phyloP scores from a whole-genome alignment of 140 eudicot genomes.

The Senecio squalidus region DNA sequence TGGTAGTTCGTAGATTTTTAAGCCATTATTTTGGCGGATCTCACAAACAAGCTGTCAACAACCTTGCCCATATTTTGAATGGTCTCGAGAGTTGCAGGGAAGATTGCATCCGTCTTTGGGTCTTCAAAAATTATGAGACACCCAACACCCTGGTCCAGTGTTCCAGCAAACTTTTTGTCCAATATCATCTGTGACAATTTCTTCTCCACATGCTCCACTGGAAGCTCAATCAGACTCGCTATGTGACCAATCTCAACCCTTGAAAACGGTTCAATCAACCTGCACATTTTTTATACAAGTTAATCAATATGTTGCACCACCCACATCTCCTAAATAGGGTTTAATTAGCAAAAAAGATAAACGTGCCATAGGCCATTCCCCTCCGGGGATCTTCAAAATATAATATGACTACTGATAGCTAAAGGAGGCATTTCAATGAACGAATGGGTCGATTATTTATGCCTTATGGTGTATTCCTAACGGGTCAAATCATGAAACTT shows the following conservation, averaged over 20 bases:
- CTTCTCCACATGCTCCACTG: constrained; percentile 82
- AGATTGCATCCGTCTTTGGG: constrained; percentile 81
- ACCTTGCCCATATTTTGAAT: constrained; percentile 81
- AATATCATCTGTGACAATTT: constrained; percentile 89
- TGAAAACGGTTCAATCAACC: constrained; percentile 94
- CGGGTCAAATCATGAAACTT: background rate
- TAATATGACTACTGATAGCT: no score
- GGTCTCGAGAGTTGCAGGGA: constrained; percentile 84
- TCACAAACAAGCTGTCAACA: constrained; percentile 77
- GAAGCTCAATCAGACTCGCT: constrained; percentile 85
- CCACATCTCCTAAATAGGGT: background rate
- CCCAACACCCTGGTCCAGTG: constrained; percentile 91
- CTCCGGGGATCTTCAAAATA: no score
- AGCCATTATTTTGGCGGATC: constrained; percentile 92
- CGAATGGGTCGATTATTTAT: no score
- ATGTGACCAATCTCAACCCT: constrained; percentile 81
- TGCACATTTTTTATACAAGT: constrained; percentile 30
- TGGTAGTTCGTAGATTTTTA: constrained; percentile 18
- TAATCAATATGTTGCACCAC: background rate
- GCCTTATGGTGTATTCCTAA: background rate
- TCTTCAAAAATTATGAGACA: constrained; percentile 84
- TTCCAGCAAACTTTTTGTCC: constrained; percentile 93
- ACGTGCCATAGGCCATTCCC: background rate
- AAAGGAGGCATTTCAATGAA: no score
- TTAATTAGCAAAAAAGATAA: background rate